These are phyloP conservation scores for Fusarium sp. DNA, from an alignment of 2,329 filamentous ascomycete genomes.

Conservation along the genomic window DNA sequence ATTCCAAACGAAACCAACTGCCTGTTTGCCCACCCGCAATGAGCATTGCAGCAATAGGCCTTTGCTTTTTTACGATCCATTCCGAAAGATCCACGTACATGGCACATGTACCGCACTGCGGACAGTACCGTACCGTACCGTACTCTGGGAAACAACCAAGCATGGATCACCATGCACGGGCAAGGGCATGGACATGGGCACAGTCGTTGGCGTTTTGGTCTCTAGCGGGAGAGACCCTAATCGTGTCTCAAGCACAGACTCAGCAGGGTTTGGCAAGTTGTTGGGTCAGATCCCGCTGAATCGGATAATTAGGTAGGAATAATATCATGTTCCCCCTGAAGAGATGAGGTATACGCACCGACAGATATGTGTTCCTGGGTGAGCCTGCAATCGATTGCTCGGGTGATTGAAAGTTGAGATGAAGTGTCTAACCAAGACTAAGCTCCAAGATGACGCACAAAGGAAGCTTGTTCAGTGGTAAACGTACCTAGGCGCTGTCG, in stretches of 20 bases:
- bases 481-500: neutral
- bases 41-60: slow-evolving; percentile 4
- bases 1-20: neutral
- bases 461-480: slow-evolving; percentile 9
- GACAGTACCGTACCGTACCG: slow-evolving; percentile 12
- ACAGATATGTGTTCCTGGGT: slow-evolving; percentile 3
- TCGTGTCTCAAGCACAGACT: slow-evolving; percentile 25
- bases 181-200: slow-evolving; percentile 2
- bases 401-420: slow-evolving; percentile 9
- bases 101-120: slow-evolving; percentile 13
- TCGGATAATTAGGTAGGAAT: slow-evolving; percentile 1
- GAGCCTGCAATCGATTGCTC: neutral
- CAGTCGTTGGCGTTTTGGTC: slow-evolving; percentile 2
- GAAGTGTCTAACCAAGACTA: neutral
- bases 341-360: neutral
- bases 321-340: neutral
- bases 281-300: slow-evolving; percentile 17
- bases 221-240: slow-evolving; percentile 13
- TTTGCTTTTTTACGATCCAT: slow-evolving; percentile 17
- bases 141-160: slow-evolving; percentile 16
- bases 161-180: slow-evolving; percentile 7
- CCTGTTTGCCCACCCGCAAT: neutral
- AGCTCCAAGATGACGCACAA: neutral
- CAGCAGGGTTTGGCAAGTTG: slow-evolving; percentile 18
- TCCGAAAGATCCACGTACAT: slow-evolving; percentile 28